phyloP scores from a whole-genome alignment of 176 grass and related monocot species.

The Leersia perrieri region DNA sequence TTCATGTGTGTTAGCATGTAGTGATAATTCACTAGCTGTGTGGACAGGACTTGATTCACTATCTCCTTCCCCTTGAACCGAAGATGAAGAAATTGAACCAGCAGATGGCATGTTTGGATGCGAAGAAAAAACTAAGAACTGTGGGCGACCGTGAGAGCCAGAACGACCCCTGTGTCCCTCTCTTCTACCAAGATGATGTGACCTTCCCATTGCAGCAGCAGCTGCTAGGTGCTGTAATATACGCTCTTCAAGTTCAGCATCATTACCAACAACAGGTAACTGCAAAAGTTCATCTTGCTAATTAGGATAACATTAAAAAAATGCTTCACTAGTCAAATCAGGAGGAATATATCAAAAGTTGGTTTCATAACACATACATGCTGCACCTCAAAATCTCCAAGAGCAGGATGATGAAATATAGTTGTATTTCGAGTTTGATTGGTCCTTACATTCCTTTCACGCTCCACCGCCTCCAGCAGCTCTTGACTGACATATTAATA shows the following conservation, averaged over 20 bases:
- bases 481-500: conserved; percentile 62
- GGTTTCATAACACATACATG: conserved; percentile 56
- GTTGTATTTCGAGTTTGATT: conserved; percentile 58
- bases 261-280: conserved; percentile 61
- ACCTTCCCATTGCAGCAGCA: conserved; percentile 64
- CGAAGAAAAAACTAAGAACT: conserved; percentile 61
- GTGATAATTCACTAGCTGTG: conserved; percentile 37
- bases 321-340: background rate
- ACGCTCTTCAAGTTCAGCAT: conserved; percentile 80
- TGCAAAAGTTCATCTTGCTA: conserved; percentile 36
- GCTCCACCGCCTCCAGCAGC: conserved; percentile 71
- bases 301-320: conserved; percentile 2
- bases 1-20: conserved; percentile 30
- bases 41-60: conserved; percentile 36
- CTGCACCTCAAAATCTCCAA: conserved; percentile 81
- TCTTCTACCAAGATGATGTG: conserved; percentile 68
- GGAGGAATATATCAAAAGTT: background rate
- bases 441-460: conserved; percentile 65
- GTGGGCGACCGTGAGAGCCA: conserved; percentile 46
- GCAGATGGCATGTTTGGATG: conserved; percentile 40
- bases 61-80: conserved; percentile 34
- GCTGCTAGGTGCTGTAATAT: conserved; percentile 84
- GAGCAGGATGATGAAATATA: conserved; percentile 72
- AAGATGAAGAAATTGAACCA: conserved; percentile 39
- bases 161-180: conserved; percentile 59